Evolutionary conservation across 169 alveolate genomes (phyloP), one percentile per base, ranked within the genome.

Genomic region (Amoebophrya sp.): DNA sequence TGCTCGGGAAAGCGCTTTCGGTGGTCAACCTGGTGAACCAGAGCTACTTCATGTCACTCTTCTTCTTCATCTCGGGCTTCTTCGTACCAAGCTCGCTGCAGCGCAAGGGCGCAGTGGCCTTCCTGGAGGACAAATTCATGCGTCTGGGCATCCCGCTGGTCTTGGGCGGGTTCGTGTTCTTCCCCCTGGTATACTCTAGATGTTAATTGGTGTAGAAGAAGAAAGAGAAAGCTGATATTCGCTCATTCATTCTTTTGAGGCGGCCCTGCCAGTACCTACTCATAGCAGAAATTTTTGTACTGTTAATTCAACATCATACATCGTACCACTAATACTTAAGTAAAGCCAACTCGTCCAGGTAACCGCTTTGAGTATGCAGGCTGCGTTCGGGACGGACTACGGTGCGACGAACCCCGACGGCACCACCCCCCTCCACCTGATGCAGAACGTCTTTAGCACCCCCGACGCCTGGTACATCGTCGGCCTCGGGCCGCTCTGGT

Each of bases 401-500:
- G 29, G 35, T 2, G 39, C 83, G 35, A 25, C 10, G 83, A 18
- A 25, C 35, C 83, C 83, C 38, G 83, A 18, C 29, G 83, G 39
- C 83, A 25, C 38, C 35, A 1, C 38, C 35, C 38, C 35, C 32
- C 83, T 66, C 38, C 83, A 66, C 35, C 12, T 41, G 54, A 12
- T 41, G 54, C 54, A 41, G 54, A 41, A 41, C 54, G 2, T 41
- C 23, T 7, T 41, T 2, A 2, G 12, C 23, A 25, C 29, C 32
- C 83, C 83, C 35, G 83, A 66, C 35, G 35, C 18, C 32, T 66
- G 83, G 83, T 66, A 66, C 83, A 25, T 66, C 35, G 83, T 66
- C 38, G 83, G 83, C 83, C 83, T 66, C 32, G 83, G 83, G 12
- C 83, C 83, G 32, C 83, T 66, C 83, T 66, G 83, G 83, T 66